Evolutionary conservation across 441 rosid genomes (phyloP), one percentile per base, ranked within the genome.

Genomic region (Lagerstroemia fauriei): DNA sequence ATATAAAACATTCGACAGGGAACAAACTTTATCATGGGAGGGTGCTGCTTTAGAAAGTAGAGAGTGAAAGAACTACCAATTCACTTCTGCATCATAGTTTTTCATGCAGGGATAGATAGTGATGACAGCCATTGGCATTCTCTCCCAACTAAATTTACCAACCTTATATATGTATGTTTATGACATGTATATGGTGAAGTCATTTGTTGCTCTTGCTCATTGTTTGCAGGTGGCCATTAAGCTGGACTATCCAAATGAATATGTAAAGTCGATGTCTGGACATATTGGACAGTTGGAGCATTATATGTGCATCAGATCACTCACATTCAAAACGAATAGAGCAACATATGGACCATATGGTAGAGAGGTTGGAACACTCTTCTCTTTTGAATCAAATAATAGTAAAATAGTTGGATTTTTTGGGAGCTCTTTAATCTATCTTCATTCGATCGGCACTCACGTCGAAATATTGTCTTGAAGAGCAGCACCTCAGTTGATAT

Each of bases 321-420:
- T 80, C 20, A 80, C 44, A 20, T 71, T 80, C 29, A 27, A 57
- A 18, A 72, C 70, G 34, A 73, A 73, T 25, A 47, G 7, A 32
- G 61, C 53, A n/a, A 72, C 5, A 1, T 22, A 34, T 72, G 75
- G 75, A 72, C 75, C 75, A 34, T 72, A 17, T 44, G 75, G 75
- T 16, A 22, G 75, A 1, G 75, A 72, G 75, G 75, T 16, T 4
- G 75, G 75, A 72, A 72, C 9, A 7, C 50, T 25, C 16, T 72
- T 72, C 34, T 72, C 48, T 17, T 17, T 72, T 18, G 27, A 20
- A 72, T 38, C 75, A 13, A 72, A 72, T 25, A 13, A 65, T 18
- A 25, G 70, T 25, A 65, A 65, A 29, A 27, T 65, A 27, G 70
- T 65, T 29, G 70, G 75, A 24, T 72, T 72, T 20, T 72, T 34